Evolutionary conservation across 2,329 filamentous ascomycete species (phyloP), one percentile per base, ranked within the genome.

Genomic region (Verticillium longisporum): DNA sequence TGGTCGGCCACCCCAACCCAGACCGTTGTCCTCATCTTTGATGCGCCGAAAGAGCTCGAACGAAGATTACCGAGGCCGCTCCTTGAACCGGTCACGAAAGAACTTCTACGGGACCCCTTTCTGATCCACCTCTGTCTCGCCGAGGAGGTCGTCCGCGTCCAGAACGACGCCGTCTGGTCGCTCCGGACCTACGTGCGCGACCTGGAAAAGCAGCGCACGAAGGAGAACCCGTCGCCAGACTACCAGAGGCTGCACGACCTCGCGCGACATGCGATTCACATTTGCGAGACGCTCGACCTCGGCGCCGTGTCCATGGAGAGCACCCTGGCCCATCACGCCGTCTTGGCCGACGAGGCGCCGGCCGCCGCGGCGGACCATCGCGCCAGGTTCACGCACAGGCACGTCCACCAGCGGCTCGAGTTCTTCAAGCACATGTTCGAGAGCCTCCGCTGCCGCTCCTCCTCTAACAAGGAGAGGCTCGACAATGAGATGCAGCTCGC

Each of bases 401-500:
- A 50, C 11, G 68, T 76, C 1, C 69, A 71, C 31, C 63, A 71
- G 34, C 66, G 72, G 4, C 68, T 80, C 5, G 61, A 66, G 0
- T 75, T 72, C 59, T 69, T 66, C 41, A 67, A 72, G 33, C 69
- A 73, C 18, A 70, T 76, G 15, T 58, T 77, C 1, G 62, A 65
- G 15, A 75, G 71, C 58, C 69, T 79, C 0, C 70, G 71, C 2
- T 63, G 69, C 11, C 72, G 79, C 13, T 72, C 77, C 0, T 62
- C 63, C 0, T 73, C 78, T 1, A 80, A 77, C 66, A 72, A 74
- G 13, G 70, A 76, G 14, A 64, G 85, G 61, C 72, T 88, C 67
- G 57, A 81, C 69, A 70, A 87, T 73, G 69, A 87, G 78, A 76
- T 88, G 71, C 71, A 86, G 61, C 73, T 88, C 63, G 67, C 75